These are phyloP conservation scores for Suhomyces yuchorum DNA, from an alignment of 1,139 yeast species.

Conservation along the genomic window DNA sequence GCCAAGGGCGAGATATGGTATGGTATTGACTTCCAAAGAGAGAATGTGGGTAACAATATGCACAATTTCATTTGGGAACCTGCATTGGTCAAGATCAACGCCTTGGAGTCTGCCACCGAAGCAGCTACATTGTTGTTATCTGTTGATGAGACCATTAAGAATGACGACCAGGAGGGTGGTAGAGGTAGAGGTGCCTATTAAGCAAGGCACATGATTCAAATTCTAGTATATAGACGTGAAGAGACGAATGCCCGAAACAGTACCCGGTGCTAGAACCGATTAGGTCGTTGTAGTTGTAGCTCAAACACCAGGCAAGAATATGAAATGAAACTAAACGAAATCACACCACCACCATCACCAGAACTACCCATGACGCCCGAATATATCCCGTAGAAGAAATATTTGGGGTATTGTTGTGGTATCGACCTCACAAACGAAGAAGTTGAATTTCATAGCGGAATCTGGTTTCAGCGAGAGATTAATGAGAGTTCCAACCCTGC, in stretches of 20 bases:
- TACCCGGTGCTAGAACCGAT: too few relatives aligned
- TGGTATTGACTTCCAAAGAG: conserved; percentile 90
- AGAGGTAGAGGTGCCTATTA: conserved; percentile 63
- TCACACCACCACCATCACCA: too few relatives aligned
- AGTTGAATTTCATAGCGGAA: too few relatives aligned
- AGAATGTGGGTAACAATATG: conserved; percentile 81
- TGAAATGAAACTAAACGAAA: background rate
- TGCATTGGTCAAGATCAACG: conserved; percentile 87
- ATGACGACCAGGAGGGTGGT: conserved; percentile 64
- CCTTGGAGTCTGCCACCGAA: conserved; percentile 95
- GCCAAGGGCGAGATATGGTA: conserved; percentile 90
- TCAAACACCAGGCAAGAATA: too few relatives aligned
- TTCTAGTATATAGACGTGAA: conserved; percentile 7
- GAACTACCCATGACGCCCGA: too few relatives aligned
- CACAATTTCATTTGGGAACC: conserved; percentile 97
- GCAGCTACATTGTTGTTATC: conserved; percentile 91
- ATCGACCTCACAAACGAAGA: too few relatives aligned
- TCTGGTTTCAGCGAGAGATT: background rate
- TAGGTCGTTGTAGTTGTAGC: too few relatives aligned
- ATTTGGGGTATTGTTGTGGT: background rate
- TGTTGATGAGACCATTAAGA: conserved; percentile 93
- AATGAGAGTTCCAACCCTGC: background rate
- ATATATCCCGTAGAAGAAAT: background rate
- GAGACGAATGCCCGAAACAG: conserved; percentile 1
- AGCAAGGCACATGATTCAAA: conserved; percentile 1